Conservation (phyloP, 202 grass and related monocot genomes). For the Panicum virgatum region DNA sequence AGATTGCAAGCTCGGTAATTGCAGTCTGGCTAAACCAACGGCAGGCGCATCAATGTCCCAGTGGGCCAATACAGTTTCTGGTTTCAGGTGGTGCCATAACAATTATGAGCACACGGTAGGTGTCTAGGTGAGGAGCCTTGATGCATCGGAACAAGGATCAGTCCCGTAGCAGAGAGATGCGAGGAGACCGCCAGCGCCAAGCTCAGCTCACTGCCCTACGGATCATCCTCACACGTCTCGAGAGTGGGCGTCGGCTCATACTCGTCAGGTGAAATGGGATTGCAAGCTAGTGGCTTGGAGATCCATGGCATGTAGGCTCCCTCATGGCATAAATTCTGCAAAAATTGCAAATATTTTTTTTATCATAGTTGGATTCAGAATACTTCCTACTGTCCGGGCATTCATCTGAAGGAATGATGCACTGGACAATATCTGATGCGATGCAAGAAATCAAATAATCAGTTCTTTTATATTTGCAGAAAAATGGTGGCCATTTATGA, state of each 20-base stretch:
- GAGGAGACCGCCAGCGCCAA: background rate
- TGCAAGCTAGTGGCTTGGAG: constrained; percentile 37
- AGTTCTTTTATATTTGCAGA: background rate
- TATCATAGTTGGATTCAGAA: background rate
- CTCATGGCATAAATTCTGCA: constrained; percentile 75
- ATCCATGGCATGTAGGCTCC: constrained; percentile 78
- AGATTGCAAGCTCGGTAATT: background rate
- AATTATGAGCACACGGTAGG: background rate
- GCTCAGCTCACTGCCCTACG: background rate
- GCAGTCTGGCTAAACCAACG: too few relatives aligned
- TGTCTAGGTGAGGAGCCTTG: background rate
- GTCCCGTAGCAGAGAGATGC: background rate
- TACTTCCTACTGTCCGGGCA: background rate
- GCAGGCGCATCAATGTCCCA: background rate
- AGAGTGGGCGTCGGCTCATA: background rate
- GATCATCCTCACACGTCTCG: background rate
- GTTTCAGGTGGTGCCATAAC: background rate
- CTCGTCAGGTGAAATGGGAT: constrained; percentile 56
- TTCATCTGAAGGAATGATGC: constrained; percentile 1
- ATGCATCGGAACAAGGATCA: background rate
- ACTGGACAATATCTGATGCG: background rate
- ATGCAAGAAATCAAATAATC: background rate
- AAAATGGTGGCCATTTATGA: background rate
- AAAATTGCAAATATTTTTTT: background rate
- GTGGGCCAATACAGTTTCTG: background rate